Evolutionary conservation across 306 rosid species (phyloP).

Genomic region (Cucumis cinereus): DNA sequence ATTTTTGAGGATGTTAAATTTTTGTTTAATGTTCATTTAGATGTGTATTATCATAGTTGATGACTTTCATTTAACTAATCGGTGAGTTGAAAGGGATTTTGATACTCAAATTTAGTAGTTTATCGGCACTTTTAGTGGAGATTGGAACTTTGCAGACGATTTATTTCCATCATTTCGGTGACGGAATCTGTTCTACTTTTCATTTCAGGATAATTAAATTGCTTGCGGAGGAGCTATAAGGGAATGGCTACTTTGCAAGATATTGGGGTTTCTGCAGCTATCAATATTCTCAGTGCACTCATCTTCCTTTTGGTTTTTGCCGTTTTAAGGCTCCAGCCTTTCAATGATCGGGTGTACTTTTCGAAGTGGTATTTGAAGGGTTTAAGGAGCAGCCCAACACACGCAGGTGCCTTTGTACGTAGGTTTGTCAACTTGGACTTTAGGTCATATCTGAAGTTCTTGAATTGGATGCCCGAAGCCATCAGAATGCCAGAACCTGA

Average conservation of each 20-base stretch:
- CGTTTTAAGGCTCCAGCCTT: slow-evolving; percentile 85
- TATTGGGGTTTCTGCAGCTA: slow-evolving; percentile 60
- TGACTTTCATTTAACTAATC: background rate
- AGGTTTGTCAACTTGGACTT: slow-evolving; percentile 81
- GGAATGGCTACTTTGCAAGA: slow-evolving; percentile 68
- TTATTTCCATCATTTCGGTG: background rate
- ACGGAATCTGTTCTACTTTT: background rate
- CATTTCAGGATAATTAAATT: slow-evolving; percentile 22
- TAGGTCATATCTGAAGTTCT: slow-evolving; percentile 52
- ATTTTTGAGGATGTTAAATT: background rate
- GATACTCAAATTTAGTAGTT: background rate
- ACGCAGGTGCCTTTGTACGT: slow-evolving; percentile 54
- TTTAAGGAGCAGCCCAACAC: slow-evolving; percentile 62
- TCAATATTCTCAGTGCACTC: slow-evolving; percentile 66
- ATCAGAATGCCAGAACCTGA: slow-evolving; percentile 87
- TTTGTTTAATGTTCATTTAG: background rate
- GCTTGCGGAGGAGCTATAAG: background rate
- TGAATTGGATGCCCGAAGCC: slow-evolving; percentile 97
- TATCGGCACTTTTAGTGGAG: background rate
- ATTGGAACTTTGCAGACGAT: background rate
- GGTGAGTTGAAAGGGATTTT: background rate
- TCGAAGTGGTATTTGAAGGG: slow-evolving; percentile 92
- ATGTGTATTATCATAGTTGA: background rate
- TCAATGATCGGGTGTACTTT: slow-evolving; percentile 89
- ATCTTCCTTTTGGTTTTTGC: slow-evolving; percentile 73